Conservation (phyloP, 805 yeast species). For the Schizosaccharomyces cryophilus region DNA sequence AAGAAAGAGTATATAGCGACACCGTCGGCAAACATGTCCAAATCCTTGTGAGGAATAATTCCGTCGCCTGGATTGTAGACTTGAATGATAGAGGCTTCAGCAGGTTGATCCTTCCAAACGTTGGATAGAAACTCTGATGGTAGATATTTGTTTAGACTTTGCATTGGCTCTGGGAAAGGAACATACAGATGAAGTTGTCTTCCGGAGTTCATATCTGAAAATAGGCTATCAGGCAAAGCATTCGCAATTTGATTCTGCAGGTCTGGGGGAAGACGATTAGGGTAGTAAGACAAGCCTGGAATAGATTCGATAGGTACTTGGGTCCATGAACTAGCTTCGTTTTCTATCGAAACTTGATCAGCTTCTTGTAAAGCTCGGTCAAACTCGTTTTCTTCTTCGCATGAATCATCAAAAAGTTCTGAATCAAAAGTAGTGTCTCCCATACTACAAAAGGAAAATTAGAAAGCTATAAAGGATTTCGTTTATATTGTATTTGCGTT, state of each 20-base stretch:
- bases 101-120: neutral
- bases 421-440: no score
- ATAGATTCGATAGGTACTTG: neutral
- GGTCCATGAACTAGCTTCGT: neutral
- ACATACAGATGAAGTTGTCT: neutral
- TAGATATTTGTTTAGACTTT: conserved; percentile 4
- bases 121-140: conserved; percentile 10
- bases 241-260: neutral
- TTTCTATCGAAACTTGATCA: neutral
- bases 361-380: neutral
- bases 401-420: neutral
- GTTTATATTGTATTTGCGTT: no score
- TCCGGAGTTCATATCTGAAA: neutral
- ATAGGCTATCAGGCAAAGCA: neutral
- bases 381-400: neutral
- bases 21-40: neutral
- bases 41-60: neutral
- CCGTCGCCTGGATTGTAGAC: neutral
- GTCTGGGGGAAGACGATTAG: neutral
- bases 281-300: neutral
- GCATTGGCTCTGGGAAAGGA: neutral
- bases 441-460: no score
- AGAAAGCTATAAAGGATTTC: no score
- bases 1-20: neutral
- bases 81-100: conserved; percentile 2